phyloP scores from a whole-genome alignment of 768 basidiomycete genomes.

The Baorangia bicolor region DNA sequence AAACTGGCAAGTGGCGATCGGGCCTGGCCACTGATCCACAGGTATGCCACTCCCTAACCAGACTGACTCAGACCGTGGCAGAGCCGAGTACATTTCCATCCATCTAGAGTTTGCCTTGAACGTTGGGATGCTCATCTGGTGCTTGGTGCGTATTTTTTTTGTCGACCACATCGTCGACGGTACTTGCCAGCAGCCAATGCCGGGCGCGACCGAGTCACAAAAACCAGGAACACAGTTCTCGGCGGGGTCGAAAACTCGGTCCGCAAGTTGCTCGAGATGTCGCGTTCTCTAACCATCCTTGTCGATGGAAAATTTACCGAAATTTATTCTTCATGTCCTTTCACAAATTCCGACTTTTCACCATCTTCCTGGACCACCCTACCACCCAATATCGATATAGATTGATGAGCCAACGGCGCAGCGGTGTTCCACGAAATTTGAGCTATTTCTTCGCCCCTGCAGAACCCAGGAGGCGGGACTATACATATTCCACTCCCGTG shows the following conservation, averaged over 20 bases:
- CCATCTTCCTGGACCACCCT: background rate
- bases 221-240: background rate
- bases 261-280: background rate
- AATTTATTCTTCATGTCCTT: background rate
- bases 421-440: background rate
- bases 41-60: background rate
- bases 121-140: background rate
- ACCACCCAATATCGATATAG: background rate
- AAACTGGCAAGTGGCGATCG: background rate
- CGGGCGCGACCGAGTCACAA: background rate
- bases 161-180: background rate
- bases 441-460: background rate
- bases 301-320: background rate
- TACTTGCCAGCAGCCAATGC: background rate
- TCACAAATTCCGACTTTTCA: constrained; percentile 1
- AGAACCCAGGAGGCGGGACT: background rate
- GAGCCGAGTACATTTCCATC: background rate
- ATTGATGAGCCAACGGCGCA: background rate
- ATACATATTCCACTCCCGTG: constrained; percentile 36
- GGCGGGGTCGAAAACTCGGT: background rate
- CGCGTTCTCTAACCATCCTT: background rate
- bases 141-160: background rate
- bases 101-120: background rate
- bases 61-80: background rate
- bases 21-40: too few relatives aligned